phyloP scores from a whole-genome alignment of 768 basidiomycete species.

The Favolaschia claudopus region DNA sequence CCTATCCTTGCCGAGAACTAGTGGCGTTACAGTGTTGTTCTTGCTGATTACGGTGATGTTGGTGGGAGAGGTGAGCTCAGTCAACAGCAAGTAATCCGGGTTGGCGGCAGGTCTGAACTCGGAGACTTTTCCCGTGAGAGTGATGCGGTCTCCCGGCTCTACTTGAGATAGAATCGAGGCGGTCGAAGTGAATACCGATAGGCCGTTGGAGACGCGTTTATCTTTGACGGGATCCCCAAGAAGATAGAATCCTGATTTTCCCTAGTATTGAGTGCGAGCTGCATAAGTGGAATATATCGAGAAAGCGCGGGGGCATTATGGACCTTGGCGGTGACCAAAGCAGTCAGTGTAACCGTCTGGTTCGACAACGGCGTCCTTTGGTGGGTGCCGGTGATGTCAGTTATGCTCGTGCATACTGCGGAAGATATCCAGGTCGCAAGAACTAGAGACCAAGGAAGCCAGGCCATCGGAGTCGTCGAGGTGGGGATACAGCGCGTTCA shows the following conservation, averaged over 20 bases:
- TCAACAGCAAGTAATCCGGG: slow-evolving; percentile 56
- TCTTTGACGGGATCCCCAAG: slow-evolving; percentile 43
- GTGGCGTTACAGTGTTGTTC: slow-evolving; percentile 53
- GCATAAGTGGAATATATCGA: neutral
- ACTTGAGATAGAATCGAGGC: slow-evolving; percentile 46
- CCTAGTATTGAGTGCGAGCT: neutral
- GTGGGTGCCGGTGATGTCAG: slow-evolving; percentile 61
- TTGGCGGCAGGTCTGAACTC: slow-evolving; percentile 56
- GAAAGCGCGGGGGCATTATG: slow-evolving; percentile 1
- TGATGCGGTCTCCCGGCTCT: slow-evolving; percentile 55
- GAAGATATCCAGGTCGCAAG: slow-evolving; percentile 37
- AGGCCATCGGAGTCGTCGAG: slow-evolving; percentile 33
- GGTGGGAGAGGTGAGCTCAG: slow-evolving; percentile 55
- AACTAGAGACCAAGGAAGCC: slow-evolving; percentile 38
- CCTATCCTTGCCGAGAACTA: slow-evolving; percentile 61
- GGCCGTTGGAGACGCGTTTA: slow-evolving; percentile 56
- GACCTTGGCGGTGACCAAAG: slow-evolving; percentile 63
- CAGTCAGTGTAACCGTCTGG: slow-evolving; percentile 56
- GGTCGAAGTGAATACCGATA: slow-evolving; percentile 56
- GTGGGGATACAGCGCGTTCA: neutral
- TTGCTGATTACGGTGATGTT: slow-evolving; percentile 53
- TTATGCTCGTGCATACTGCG: slow-evolving; percentile 44
- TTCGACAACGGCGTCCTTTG: slow-evolving; percentile 56
- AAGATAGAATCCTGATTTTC: slow-evolving; percentile 16
- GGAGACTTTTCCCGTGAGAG: slow-evolving; percentile 51